Percentiles rank a stretch among this genome's conserved stretches.
Conservation (phyloP, 768 basidiomycete species). For the Cystobasidium onofrii region DNA sequence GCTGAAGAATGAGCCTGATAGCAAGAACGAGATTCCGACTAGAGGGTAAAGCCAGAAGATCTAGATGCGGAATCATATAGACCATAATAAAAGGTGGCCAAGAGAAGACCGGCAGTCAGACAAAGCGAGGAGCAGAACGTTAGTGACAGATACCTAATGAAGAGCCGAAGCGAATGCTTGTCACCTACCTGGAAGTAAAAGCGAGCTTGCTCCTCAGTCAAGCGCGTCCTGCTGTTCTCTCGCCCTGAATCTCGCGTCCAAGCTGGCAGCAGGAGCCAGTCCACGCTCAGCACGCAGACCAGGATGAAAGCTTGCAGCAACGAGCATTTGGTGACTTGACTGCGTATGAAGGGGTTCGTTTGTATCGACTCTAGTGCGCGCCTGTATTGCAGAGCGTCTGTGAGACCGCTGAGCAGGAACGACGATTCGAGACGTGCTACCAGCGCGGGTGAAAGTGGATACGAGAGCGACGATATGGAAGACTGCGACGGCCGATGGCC, state of each 20-base stretch:
- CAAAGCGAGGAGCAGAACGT: not conserved
- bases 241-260: slow-evolving; percentile 24
- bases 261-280: slow-evolving; percentile 36
- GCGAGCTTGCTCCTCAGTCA: slow-evolving; percentile 30
- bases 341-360: slow-evolving; percentile 31
- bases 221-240: slow-evolving; percentile 18
- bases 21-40: slow-evolving; percentile 64
- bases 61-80: no score
- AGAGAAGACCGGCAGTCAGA: not conserved
- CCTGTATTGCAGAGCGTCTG: slow-evolving; percentile 18
- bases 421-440: slow-evolving; percentile 8
- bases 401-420: slow-evolving; percentile 7
- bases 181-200: slow-evolving; percentile 38
- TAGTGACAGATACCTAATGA: not conserved
- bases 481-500: slow-evolving; percentile 25
- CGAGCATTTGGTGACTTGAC: slow-evolving; percentile 36
- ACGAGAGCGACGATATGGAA: slow-evolving; percentile 21
- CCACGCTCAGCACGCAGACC: slow-evolving; percentile 38
- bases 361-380: slow-evolving; percentile 5
- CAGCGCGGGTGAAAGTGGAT: not conserved
- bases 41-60: slow-evolving; percentile 71
- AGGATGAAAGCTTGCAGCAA: slow-evolving; percentile 39
- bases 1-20: slow-evolving; percentile 54
- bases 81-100: no score
- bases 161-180: no score